Conservation (phyloP, 805 yeast genomes). For the Candida saitoana region DNA sequence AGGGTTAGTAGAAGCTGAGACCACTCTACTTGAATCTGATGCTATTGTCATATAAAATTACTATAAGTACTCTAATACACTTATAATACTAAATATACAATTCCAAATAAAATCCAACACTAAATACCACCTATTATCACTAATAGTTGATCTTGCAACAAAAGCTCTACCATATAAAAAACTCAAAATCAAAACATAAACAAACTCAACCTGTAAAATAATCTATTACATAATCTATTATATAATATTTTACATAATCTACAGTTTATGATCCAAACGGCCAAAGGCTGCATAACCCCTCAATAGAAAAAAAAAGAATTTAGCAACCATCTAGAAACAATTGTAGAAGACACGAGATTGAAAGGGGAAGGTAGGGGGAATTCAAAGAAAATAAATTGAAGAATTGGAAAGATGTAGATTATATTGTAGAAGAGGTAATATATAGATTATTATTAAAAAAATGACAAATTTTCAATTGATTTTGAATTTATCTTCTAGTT, state of each 20-base stretch:
- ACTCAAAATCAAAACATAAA: neutral
- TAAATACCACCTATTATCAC: neutral
- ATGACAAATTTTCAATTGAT: too few species aligned
- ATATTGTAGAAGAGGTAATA: too few species aligned
- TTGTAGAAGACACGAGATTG: neutral
- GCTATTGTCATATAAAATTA: neutral
- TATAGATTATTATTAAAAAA: too few species aligned
- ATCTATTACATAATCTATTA: too few species aligned
- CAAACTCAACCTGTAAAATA: neutral
- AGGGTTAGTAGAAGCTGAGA: constrained; percentile 3
- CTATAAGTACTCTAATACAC: neutral
- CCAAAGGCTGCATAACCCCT: too few species aligned
- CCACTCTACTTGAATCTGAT: neutral
- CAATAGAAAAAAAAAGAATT: neutral
- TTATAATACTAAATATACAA: too few species aligned
- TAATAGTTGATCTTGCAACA: constrained; percentile 1
- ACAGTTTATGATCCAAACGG: too few species aligned
- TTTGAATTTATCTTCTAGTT: too few species aligned
- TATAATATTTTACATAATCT: too few species aligned
- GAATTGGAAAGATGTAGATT: too few species aligned
- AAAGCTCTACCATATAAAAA: neutral
- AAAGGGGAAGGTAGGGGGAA: neutral
- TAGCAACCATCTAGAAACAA: neutral
- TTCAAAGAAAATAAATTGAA: neutral
- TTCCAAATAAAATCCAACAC: too few species aligned